phyloP scores from a whole-genome alignment of 2,329 filamentous ascomycete species.

The Calonectria hongkongensis region DNA sequence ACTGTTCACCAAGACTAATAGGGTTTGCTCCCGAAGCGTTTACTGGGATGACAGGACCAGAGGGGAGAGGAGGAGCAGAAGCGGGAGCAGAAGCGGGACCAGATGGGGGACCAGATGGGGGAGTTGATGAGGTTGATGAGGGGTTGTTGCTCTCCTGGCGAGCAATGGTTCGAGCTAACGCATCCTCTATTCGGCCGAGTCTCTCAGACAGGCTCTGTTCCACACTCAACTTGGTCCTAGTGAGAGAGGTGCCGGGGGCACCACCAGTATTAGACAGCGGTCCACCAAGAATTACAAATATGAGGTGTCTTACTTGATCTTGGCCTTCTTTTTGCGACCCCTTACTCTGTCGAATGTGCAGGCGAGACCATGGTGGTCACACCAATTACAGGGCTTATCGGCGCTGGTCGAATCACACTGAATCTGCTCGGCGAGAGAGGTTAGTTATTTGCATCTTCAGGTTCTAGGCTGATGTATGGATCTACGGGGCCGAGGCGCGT shows the following conservation, averaged over 20 bases:
- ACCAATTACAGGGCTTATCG: slow-evolving; percentile 35
- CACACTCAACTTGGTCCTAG: slow-evolving; percentile 40
- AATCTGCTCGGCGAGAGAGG: slow-evolving; percentile 25
- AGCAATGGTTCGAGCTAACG: slow-evolving; percentile 46
- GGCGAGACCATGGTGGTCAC: slow-evolving; percentile 34
- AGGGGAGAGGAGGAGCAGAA: background rate
- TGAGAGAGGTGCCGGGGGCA: slow-evolving; percentile 1
- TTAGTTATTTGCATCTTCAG: slow-evolving; percentile 5
- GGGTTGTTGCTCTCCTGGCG: slow-evolving; percentile 12
- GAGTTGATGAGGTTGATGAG: slow-evolving; percentile 28
- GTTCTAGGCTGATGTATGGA: slow-evolving; percentile 19
- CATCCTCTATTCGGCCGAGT: slow-evolving; percentile 49
- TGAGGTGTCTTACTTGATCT: slow-evolving; percentile 41
- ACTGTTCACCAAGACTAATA: slow-evolving; percentile 37
- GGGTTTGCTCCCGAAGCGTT: slow-evolving; percentile 1
- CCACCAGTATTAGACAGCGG: slow-evolving; percentile 24
- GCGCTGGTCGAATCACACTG: slow-evolving; percentile 32
- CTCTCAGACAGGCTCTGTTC: slow-evolving; percentile 49
- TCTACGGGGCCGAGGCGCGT: slow-evolving; percentile 6
- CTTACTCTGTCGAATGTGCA: slow-evolving; percentile 50
- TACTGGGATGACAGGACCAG: slow-evolving; percentile 13
- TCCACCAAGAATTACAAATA: background rate
- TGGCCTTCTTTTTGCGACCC: slow-evolving; percentile 47
- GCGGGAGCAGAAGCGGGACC: slow-evolving; percentile 20
- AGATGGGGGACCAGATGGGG: slow-evolving; percentile 27